These are phyloP conservation scores for Syzygium aromaticum DNA, from an alignment of 345 rosid species.

Conservation along the genomic window DNA sequence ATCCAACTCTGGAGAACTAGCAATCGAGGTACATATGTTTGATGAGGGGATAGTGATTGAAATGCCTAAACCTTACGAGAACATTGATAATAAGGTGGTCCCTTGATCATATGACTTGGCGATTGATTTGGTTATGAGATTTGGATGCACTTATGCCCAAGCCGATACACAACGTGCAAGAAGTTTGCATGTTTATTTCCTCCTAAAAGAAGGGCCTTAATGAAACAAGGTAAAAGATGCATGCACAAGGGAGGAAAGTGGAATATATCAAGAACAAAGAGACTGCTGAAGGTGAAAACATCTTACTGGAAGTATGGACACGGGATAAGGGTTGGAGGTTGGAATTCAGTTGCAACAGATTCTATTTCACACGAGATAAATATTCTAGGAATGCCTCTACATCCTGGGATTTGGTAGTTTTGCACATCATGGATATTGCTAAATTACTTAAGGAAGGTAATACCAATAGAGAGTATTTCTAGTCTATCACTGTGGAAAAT, in stretches of 20 bases:
- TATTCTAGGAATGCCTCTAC: background rate
- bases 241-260: background rate
- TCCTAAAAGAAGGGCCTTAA: background rate
- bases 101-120: no score
- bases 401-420: background rate
- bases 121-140: no score
- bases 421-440: background rate
- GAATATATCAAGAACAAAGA: background rate
- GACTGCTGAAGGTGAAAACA: background rate
- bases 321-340: background rate
- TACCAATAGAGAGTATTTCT: background rate
- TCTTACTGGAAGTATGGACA: background rate
- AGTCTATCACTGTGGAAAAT: background rate
- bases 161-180: background rate
- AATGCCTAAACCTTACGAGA: no score
- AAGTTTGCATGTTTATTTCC: background rate
- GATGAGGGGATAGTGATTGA: no score
- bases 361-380: background rate
- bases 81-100: no score
- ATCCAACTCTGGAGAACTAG: no score
- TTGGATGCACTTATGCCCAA: no score
- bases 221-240: background rate
- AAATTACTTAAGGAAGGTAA: background rate
- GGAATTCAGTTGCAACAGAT: background rate
- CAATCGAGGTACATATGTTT: no score